Evolutionary conservation across 164 flowering plant species (phyloP).

Genomic region (Kalanchoe fedtschenkoi): DNA sequence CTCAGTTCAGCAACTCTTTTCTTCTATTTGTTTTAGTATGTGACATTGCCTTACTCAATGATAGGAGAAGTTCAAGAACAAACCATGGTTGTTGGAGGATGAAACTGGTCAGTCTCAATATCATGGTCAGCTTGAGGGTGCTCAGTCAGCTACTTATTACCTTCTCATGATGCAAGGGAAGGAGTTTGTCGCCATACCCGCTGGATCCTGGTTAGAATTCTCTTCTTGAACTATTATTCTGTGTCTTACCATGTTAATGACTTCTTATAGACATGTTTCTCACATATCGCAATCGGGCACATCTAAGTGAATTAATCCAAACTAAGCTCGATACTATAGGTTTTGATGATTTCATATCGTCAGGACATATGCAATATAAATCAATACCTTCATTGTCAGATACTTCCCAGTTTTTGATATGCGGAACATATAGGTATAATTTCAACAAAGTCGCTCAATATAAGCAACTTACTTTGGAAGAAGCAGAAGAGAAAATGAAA

Average conservation of each 20-base stretch:
- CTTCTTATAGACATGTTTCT: no score
- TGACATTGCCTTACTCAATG: background rate
- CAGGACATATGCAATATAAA: no score
- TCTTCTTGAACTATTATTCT: background rate
- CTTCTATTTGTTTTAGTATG: background rate
- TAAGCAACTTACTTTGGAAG: conserved; percentile 95
- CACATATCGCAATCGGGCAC: no score
- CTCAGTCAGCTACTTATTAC: conserved; percentile 83
- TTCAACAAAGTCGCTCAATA: conserved; percentile 96
- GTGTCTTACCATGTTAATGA: no score
- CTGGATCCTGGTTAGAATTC: conserved; percentile 77
- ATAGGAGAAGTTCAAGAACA: conserved; percentile 91
- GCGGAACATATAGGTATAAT: conserved; percentile 50
- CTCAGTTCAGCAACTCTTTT: no score
- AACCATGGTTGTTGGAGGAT: conserved; percentile 94
- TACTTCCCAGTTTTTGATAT: conserved; percentile 4
- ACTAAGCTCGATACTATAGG: no score
- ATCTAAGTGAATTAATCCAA: no score
- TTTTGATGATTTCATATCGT: no score
- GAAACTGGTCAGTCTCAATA: conserved; percentile 86
- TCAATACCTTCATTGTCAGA: background rate
- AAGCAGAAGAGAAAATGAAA: conserved; percentile 98
- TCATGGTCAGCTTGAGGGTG: conserved; percentile 88
- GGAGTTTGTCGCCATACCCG: conserved; percentile 93
- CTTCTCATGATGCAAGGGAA: conserved; percentile 73